These are phyloP conservation scores for Mycena epipterygia DNA, from an alignment of 768 basidiomycete genomes.

Conservation along the genomic window DNA sequence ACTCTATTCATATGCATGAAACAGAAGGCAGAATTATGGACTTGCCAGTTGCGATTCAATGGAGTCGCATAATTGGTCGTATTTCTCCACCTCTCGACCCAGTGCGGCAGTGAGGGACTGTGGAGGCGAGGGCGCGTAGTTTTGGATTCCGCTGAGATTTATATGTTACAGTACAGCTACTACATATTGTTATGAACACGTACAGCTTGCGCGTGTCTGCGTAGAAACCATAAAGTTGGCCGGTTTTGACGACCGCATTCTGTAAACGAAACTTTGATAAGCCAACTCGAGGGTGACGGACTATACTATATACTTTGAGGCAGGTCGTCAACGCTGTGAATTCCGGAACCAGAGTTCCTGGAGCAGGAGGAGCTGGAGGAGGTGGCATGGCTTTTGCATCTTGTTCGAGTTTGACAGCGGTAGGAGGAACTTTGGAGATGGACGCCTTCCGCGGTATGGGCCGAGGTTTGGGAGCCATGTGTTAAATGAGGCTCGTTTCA, in stretches of 20 bases:
- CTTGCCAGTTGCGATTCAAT: conserved; percentile 81
- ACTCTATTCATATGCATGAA: conserved; percentile 14
- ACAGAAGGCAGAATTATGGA: conserved; percentile 17
- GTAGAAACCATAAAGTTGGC: conserved; percentile 79
- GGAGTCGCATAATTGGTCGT: conserved; percentile 84
- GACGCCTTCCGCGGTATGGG: conserved; percentile 46
- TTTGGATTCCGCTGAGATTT: conserved; percentile 65
- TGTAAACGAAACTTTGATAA: background rate
- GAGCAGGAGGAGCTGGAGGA: conserved; percentile 60
- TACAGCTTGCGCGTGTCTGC: conserved; percentile 76
- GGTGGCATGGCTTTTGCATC: conserved; percentile 66
- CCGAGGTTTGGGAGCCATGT: conserved; percentile 63
- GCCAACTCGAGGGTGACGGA: background rate
- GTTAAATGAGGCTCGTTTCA: conserved; percentile 6
- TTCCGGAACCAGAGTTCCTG: conserved; percentile 73
- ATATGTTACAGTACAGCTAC: background rate
- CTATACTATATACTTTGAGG: conserved; percentile 55
- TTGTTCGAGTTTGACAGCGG: conserved; percentile 46
- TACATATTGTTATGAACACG: conserved; percentile 38
- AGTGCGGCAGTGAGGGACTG: conserved; percentile 74
- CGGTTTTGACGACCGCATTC: conserved; percentile 80
- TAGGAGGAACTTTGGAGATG: conserved; percentile 38
- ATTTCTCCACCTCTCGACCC: conserved; percentile 82
- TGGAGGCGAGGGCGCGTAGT: conserved; percentile 72
- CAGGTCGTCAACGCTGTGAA: conserved; percentile 67